phyloP scores from a whole-genome alignment of 148 eudicot genomes.

The Hydrangea macrophylla region DNA sequence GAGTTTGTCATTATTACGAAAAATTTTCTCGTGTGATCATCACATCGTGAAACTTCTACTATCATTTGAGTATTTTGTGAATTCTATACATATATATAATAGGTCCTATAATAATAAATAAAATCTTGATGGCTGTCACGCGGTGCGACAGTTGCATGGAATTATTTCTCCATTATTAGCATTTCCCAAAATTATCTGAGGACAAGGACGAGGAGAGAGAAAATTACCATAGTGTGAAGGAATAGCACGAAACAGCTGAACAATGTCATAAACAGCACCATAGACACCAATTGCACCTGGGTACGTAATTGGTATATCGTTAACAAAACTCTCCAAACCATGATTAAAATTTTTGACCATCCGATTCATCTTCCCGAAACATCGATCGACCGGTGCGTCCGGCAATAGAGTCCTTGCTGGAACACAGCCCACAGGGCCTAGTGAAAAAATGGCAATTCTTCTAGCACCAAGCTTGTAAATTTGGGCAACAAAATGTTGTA shows the following conservation, averaged over 20 bases:
- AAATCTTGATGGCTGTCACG: no score
- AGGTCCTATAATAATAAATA: no score
- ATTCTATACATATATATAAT: no score
- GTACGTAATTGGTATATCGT: constrained; percentile 21
- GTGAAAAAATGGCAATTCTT: constrained; percentile 36
- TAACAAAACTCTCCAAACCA: constrained; percentile 38
- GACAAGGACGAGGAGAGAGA: neutral
- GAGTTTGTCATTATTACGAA: no score
- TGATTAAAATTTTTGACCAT: constrained; percentile 43
- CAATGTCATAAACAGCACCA: constrained; percentile 38
- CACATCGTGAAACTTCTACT: no score
- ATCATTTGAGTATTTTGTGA: no score
- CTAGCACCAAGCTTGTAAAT: constrained; percentile 48
- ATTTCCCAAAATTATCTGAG: neutral
- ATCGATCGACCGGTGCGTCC: constrained; percentile 36
- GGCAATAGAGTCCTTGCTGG: constrained; percentile 54
- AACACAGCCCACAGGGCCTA: constrained; percentile 56
- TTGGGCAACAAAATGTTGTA: constrained; percentile 18
- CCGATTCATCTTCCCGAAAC: constrained; percentile 50
- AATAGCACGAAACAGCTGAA: constrained; percentile 34
- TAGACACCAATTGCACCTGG: constrained; percentile 43
- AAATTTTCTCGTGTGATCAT: no score
- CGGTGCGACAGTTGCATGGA: no score
- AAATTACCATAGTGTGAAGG: constrained; percentile 40
- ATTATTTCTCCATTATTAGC: neutral